Conservation (phyloP, 768 basidiomycete species). For the Mycena haematopus region DNA sequence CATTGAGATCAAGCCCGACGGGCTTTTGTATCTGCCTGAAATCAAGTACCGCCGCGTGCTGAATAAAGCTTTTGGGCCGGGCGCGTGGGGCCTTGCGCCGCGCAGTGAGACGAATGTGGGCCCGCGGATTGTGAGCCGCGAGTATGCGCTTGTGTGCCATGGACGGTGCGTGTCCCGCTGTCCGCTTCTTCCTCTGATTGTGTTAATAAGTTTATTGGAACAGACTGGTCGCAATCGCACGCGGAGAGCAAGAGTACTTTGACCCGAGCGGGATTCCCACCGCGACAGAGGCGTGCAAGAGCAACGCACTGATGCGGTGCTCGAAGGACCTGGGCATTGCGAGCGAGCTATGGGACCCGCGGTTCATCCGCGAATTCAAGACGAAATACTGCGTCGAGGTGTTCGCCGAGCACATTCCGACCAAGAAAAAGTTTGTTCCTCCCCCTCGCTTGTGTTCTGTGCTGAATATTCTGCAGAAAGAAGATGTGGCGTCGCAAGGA, state of each 20-base stretch:
- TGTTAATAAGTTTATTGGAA: not conserved
- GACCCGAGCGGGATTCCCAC: conserved; percentile 90
- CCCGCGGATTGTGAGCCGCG: conserved; percentile 86
- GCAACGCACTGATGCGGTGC: conserved; percentile 96
- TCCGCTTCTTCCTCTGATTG: not conserved
- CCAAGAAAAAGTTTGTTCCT: conserved; percentile 85
- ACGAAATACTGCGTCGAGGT: conserved; percentile 82
- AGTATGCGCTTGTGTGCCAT: conserved; percentile 93
- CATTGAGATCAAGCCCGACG: conserved; percentile 96
- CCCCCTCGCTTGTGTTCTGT: not conserved
- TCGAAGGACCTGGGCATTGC: conserved; percentile 97
- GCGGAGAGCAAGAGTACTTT: conserved; percentile 97
- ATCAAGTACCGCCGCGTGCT: conserved; percentile 94
- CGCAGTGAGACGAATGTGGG: conserved; percentile 91
- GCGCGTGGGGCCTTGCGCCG: conserved; percentile 96
- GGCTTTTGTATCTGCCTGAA: conserved; percentile 93
- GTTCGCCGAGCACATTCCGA: conserved; percentile 81
- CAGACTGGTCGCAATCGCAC: conserved; percentile 79
- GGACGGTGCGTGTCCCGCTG: conserved; percentile 66
- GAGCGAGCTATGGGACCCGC: conserved; percentile 97
- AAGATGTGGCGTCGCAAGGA: conserved; percentile 93
- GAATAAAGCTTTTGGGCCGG: conserved; percentile 94
- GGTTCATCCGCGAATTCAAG: conserved; percentile 95
- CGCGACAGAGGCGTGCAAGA: conserved; percentile 94
- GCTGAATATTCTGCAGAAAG: conserved; percentile 55